Conservation (phyloP, 1,139 yeast genomes). For the Saccharomycopsis phalli region DNA sequence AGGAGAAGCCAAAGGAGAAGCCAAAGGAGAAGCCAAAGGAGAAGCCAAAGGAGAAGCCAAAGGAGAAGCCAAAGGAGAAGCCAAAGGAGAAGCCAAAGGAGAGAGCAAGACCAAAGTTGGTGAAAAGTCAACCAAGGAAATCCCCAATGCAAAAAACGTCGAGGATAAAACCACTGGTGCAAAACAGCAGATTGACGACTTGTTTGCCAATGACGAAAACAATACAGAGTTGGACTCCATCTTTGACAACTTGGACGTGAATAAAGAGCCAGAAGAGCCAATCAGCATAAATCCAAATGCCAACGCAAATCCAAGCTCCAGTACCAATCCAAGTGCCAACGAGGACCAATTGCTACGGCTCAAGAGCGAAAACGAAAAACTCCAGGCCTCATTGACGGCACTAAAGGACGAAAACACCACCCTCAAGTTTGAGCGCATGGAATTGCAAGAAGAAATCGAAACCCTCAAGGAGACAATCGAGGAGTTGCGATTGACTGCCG, state of each 20-base stretch:
- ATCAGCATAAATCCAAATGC: too few relatives aligned
- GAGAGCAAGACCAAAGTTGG: conserved; percentile 12
- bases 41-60: conserved; percentile 2
- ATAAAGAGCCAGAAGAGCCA: conserved; percentile 3
- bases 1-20: conserved; percentile 9
- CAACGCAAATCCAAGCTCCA: not conserved
- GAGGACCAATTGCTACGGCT: not conserved
- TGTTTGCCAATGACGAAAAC: conserved; percentile 11
- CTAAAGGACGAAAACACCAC: conserved; percentile 28
- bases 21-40: conserved; percentile 9
- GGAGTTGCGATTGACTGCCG: conserved; percentile 22
- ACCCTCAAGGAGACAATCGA: conserved; percentile 27
- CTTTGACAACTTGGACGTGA: conserved; percentile 13
- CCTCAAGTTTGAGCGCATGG: conserved; percentile 38
- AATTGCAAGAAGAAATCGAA: conserved; percentile 36
- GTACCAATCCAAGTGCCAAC: too few relatives aligned
- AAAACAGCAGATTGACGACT: conserved; percentile 13
- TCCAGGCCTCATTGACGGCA: conserved; percentile 21
- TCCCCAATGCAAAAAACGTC: conserved; percentile 4
- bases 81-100: conserved; percentile 14
- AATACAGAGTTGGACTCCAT: conserved; percentile 12
- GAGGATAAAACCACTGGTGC: conserved; percentile 4
- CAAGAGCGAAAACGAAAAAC: not conserved
- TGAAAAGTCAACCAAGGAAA: not conserved
- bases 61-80: conserved; percentile 13